A percentile compares a stretch with the other conserved stretches of the same genome.
These are phyloP conservation scores for Ceriops decandra DNA, from an alignment of 345 rosid genomes.

Conservation along the genomic window DNA sequence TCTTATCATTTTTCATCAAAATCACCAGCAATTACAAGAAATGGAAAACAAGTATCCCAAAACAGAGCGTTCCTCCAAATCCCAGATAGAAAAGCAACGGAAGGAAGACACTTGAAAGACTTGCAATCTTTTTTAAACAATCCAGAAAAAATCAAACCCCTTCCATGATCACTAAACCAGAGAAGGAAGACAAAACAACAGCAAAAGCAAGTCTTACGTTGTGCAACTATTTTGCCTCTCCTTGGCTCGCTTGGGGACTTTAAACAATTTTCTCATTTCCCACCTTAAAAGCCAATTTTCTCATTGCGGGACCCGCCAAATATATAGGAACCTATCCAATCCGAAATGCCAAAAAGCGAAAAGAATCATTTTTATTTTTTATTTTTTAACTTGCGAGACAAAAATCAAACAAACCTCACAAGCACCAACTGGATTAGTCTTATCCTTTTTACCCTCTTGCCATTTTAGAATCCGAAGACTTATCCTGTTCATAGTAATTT, in stretches of 20 bases:
- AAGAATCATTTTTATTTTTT: neutral
- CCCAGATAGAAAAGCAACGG: neutral
- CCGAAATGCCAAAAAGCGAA: too few species aligned
- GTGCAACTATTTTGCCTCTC: neutral
- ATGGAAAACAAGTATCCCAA: neutral
- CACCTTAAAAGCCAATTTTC: neutral
- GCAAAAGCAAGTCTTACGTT: neutral
- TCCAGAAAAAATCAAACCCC: neutral
- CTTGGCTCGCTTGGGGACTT: constrained; percentile 4
- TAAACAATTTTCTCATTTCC: constrained; percentile 38
- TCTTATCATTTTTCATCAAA: constrained; percentile 47
- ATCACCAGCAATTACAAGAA: constrained; percentile 2
- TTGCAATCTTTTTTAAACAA: neutral
- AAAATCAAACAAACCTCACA: neutral
- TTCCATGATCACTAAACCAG: neutral
- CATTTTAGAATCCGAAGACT: too few species aligned
- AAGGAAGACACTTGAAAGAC: constrained; percentile 22
- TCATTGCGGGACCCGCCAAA: constrained; percentile 13
- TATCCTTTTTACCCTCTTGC: neutral
- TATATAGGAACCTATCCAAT: constrained; percentile 5
- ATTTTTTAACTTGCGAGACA: neutral
- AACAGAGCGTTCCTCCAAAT: constrained; percentile 29
- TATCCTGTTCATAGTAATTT: too few species aligned
- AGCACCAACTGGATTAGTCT: neutral
- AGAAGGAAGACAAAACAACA: constrained; percentile 13